A percentile compares a stretch with the other conserved stretches of the same genome.
Evolutionary conservation across 768 basidiomycete genomes (phyloP).

Genomic region (Suillus decipiens): DNA sequence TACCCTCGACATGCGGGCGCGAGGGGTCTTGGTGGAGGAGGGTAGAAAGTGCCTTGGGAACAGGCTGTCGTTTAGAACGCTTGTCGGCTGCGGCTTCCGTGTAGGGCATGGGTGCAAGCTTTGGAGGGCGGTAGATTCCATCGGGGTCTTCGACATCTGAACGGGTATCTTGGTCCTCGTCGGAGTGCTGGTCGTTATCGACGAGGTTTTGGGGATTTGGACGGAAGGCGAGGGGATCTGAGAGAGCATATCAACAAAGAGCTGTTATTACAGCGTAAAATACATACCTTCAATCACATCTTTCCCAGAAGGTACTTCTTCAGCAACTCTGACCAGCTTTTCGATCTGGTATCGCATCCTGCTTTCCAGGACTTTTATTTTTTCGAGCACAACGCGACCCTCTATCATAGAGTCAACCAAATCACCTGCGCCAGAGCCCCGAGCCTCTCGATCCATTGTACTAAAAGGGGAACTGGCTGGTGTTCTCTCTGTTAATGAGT

Average conservation of each 20-base stretch:
- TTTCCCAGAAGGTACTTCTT: slow-evolving; percentile 50
- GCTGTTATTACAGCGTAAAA: neutral
- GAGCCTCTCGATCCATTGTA: slow-evolving; percentile 45
- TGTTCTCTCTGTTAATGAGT: slow-evolving; percentile 54
- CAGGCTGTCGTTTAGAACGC: slow-evolving; percentile 47
- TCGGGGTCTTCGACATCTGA: slow-evolving; percentile 32
- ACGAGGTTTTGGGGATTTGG: slow-evolving; percentile 84
- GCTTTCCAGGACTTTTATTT: slow-evolving; percentile 78
- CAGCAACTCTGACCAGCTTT: slow-evolving; percentile 80
- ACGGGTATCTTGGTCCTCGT: slow-evolving; percentile 22
- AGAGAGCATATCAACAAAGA: slow-evolving; percentile 7
- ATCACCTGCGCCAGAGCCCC: slow-evolving; percentile 69
- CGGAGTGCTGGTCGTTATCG: slow-evolving; percentile 41
- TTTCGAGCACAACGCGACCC: slow-evolving; percentile 83
- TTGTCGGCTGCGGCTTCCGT: slow-evolving; percentile 54
- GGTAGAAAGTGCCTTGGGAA: slow-evolving; percentile 65
- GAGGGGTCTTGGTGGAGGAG: slow-evolving; percentile 53
- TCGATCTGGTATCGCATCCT: slow-evolving; percentile 96
- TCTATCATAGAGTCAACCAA: slow-evolving; percentile 80
- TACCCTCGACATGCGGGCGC: slow-evolving; percentile 69
- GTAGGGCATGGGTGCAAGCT: slow-evolving; percentile 89
- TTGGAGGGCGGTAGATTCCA: slow-evolving; percentile 81
- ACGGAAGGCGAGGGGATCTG: slow-evolving; percentile 90
- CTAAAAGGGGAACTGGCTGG: slow-evolving; percentile 56
- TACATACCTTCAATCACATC: slow-evolving; percentile 60